A percentile compares a stretch with the other conserved stretches of the same genome.
These are phyloP conservation scores for Mycena maculata DNA, from an alignment of 768 basidiomycete genomes.

Conservation along the genomic window DNA sequence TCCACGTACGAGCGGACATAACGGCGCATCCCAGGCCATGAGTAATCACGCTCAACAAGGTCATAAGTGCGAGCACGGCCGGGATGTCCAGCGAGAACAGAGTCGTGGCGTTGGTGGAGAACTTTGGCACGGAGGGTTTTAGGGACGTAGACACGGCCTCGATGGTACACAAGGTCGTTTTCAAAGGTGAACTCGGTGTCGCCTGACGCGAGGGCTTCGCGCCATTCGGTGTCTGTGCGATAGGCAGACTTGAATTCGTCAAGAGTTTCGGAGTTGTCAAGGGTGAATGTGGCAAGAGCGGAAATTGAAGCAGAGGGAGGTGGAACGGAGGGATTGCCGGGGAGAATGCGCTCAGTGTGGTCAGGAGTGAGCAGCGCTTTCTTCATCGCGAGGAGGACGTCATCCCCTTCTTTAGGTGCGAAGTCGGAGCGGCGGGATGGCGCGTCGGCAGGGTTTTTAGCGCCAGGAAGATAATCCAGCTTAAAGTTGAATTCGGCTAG, in stretches of 20 bases:
- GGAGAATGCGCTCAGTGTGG: background rate
- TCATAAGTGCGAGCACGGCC: constrained; percentile 48
- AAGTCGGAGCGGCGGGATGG: constrained; percentile 35
- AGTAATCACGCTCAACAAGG: background rate
- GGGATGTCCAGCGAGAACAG: constrained; percentile 52
- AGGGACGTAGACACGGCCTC: too few relatives aligned
- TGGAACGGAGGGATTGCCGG: background rate
- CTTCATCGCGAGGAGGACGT: background rate
- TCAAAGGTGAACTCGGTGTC: background rate
- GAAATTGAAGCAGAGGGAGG: background rate
- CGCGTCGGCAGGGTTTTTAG: background rate
- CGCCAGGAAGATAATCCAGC: background rate
- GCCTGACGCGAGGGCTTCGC: background rate
- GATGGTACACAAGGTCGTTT: background rate
- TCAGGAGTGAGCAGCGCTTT: background rate
- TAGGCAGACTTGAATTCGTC: background rate
- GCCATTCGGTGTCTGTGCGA: background rate
- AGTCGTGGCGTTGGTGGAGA: constrained; percentile 46
- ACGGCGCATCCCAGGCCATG: background rate
- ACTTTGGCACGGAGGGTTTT: too few relatives aligned
- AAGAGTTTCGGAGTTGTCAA: background rate
- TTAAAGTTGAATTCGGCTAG: background rate
- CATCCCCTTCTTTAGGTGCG: background rate
- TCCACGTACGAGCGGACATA: background rate
- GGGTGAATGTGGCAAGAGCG: background rate